These are phyloP conservation scores for Agaricus sinodeliciosus DNA, from an alignment of 768 basidiomycete genomes.

Conservation along the genomic window DNA sequence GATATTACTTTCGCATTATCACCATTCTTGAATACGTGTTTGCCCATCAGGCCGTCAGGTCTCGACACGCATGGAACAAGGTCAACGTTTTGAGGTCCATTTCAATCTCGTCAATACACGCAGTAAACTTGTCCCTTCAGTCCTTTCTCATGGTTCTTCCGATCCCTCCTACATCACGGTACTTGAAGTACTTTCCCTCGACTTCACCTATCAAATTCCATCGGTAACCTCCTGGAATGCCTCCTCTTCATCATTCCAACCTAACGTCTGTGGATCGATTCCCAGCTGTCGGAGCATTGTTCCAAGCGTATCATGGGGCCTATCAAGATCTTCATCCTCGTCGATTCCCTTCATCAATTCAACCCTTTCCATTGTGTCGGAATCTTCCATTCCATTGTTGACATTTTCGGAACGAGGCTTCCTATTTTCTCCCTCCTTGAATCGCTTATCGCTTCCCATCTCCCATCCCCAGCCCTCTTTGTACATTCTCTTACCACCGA, in stretches of 20 bases:
- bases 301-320: conserved; percentile 38
- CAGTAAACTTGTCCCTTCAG: conserved; percentile 1
- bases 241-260: conserved; percentile 71
- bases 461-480: conserved; percentile 41
- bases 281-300: conserved; percentile 55
- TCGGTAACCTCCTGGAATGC: conserved; percentile 29
- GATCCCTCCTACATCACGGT: background rate
- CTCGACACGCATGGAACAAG: conserved; percentile 3
- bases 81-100: conserved; percentile 9
- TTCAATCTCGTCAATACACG: conserved; percentile 3
- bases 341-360: conserved; percentile 16
- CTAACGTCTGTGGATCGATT: conserved; percentile 60
- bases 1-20: conserved; percentile 10
- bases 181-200: conserved; percentile 18
- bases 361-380: conserved; percentile 10
- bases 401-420: conserved; percentile 23
- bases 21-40: conserved; percentile 11
- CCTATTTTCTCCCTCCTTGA: conserved; percentile 38
- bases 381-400: conserved; percentile 15
- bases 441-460: conserved; percentile 18
- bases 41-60: conserved; percentile 1
- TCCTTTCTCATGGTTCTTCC: conserved; percentile 1
- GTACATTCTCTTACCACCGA: conserved; percentile 23
- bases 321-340: conserved; percentile 25
- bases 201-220: conserved; percentile 15